Conservation (phyloP, 352 stramenopile genomes). For the Globisporangium okanoganense region DNA sequence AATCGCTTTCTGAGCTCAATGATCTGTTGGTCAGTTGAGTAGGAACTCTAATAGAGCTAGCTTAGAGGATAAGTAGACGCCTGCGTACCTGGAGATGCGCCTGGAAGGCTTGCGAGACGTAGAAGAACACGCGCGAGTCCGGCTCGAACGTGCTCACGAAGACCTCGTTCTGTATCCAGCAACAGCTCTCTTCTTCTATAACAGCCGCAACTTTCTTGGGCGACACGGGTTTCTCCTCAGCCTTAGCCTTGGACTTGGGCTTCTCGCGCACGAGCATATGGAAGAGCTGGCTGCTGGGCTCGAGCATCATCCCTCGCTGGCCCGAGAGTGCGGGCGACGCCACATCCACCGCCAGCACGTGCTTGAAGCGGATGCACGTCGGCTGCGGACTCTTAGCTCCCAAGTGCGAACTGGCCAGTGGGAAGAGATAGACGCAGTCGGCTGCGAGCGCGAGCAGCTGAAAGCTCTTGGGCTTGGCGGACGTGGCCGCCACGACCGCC, state of each 20-base stretch:
- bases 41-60: not conserved
- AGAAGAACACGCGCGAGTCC: conserved; percentile 51
- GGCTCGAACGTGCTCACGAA: conserved; percentile 67
- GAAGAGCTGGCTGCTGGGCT: conserved; percentile 48
- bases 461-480: conserved; percentile 22
- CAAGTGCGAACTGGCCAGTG: conserved; percentile 24
- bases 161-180: conserved; percentile 14
- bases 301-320: conserved; percentile 41
- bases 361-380: conserved; percentile 22
- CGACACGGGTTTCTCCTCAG: not conserved
- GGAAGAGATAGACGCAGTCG: conserved; percentile 43
- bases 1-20: conserved; percentile 5
- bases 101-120: conserved; percentile 31
- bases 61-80: not conserved
- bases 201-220: not conserved
- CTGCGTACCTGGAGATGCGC: conserved; percentile 46
- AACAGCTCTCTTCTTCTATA: not conserved
- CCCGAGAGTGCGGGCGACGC: conserved; percentile 33
- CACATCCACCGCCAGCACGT: conserved; percentile 28
- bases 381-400: conserved; percentile 4
- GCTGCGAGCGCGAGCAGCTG: conserved; percentile 48
- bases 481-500: conserved; percentile 38
- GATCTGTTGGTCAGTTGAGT: not conserved
- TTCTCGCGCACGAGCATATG: conserved; percentile 22
- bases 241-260: not conserved